Conservation (phyloP, 2,329 filamentous ascomycete species). For the Diaporthe citri region DNA sequence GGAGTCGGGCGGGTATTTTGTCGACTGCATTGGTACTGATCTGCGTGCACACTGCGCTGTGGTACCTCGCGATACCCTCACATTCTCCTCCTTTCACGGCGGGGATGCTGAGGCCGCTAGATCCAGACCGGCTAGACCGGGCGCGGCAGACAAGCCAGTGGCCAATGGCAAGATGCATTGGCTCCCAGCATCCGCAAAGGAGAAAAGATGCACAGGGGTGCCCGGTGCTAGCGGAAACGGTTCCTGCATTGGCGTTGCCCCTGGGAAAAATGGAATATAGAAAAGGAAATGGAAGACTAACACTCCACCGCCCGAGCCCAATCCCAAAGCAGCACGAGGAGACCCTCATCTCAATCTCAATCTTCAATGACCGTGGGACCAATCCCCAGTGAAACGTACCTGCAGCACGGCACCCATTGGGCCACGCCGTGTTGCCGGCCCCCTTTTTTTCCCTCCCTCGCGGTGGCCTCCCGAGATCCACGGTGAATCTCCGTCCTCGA, state of each 20-base stretch:
- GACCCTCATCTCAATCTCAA: conserved; percentile 31
- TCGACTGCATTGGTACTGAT: not conserved
- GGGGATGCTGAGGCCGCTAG: conserved; percentile 2
- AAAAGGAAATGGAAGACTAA: conserved; percentile 19
- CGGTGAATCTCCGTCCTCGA: conserved; percentile 32
- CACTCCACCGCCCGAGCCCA: conserved; percentile 19
- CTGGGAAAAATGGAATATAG: conserved; percentile 31
- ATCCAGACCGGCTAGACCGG: not conserved
- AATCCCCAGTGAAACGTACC: conserved; percentile 26
- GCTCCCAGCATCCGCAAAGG: not conserved
- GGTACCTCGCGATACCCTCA: not conserved
- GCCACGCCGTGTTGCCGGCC: conserved; percentile 26
- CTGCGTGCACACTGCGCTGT: not conserved
- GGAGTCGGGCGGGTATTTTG: not conserved
- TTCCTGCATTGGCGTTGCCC: conserved; percentile 34
- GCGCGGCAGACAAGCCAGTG: not conserved
- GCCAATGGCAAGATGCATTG: not conserved
- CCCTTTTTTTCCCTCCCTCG: conserved; percentile 28
- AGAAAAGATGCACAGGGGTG: conserved; percentile 25
- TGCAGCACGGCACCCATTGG: conserved; percentile 25
- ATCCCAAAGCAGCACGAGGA: conserved; percentile 26
- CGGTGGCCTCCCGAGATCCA: conserved; percentile 28
- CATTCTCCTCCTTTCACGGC: not conserved
- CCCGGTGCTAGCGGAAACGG: conserved; percentile 26
- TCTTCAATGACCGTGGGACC: conserved; percentile 27